These are phyloP conservation scores for Pseudozyma sp. DNA, from an alignment of 1,284 basidiomycete species.

Conservation along the genomic window DNA sequence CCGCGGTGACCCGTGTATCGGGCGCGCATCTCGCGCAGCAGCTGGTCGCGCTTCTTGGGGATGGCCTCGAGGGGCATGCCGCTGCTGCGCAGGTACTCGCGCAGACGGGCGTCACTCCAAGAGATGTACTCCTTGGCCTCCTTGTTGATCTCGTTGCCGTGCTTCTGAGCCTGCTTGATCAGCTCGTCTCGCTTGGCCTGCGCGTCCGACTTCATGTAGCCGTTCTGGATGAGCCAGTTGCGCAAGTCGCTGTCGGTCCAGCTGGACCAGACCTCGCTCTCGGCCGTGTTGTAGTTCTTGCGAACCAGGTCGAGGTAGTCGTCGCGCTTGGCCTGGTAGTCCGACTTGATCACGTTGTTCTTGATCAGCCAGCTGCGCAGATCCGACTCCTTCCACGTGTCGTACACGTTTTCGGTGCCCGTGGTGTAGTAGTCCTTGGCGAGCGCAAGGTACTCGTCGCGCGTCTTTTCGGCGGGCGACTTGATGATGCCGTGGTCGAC, in stretches of 20 bases:
- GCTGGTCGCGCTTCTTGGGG: slow-evolving; percentile 59
- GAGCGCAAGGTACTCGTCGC: slow-evolving; percentile 59
- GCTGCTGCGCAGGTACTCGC: slow-evolving; percentile 56
- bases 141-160: slow-evolving; percentile 46
- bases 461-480: slow-evolving; percentile 56
- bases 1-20: slow-evolving; percentile 60
- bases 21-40: slow-evolving; percentile 65
- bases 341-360: slow-evolving; percentile 59
- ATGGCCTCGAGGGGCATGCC: slow-evolving; percentile 56
- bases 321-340: slow-evolving; percentile 58
- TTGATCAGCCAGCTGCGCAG: slow-evolving; percentile 61
- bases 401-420: slow-evolving; percentile 57
- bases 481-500: slow-evolving; percentile 62
- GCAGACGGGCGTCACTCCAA: slow-evolving; percentile 64
- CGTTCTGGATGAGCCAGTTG: slow-evolving; percentile 59
- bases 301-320: slow-evolving; percentile 51
- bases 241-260: slow-evolving; percentile 65
- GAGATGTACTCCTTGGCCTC: slow-evolving; percentile 58
- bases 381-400: slow-evolving; percentile 62
- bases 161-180: slow-evolving; percentile 57
- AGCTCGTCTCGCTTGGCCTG: slow-evolving; percentile 63
- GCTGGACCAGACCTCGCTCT: slow-evolving; percentile 51
- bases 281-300: slow-evolving; percentile 55
- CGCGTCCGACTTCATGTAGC: slow-evolving; percentile 53
- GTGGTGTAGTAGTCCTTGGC: slow-evolving; percentile 65